phyloP scores from a whole-genome alignment of 176 grass and related monocot species.

The Oryza meyeriana region DNA sequence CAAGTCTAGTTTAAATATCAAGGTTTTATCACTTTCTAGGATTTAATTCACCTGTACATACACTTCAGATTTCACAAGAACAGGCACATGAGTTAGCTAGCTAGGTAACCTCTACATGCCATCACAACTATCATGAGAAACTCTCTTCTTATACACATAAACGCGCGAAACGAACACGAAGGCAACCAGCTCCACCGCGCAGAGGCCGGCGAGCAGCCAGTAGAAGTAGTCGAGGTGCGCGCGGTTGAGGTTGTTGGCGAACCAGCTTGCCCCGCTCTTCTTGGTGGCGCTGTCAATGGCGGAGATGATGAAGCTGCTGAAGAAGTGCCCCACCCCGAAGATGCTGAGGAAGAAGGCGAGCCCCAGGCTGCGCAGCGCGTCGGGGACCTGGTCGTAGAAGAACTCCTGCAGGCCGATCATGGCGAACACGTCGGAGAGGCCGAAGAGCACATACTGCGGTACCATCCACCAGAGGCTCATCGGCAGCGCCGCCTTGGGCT shows the following conservation, averaged over 20 bases:
- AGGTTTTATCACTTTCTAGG: background rate
- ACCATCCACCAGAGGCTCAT: conserved; percentile 98
- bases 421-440: conserved; percentile 74
- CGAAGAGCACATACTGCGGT: conserved; percentile 71
- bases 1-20: background rate
- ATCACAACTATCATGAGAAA: background rate
- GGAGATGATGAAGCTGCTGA: conserved; percentile 50
- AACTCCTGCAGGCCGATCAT: conserved; percentile 86
- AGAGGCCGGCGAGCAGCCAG: conserved; percentile 46
- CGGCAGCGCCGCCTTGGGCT: conserved; percentile 37
- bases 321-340: conserved; percentile 38
- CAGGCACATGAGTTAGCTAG: background rate
- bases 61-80: background rate
- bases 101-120: background rate
- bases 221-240: conserved; percentile 66
- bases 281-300: conserved; percentile 41
- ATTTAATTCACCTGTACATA: background rate
- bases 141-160: conserved; percentile 26
- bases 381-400: conserved; percentile 87
- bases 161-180: conserved; percentile 20
- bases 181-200: conserved; percentile 13
- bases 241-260: conserved; percentile 29
- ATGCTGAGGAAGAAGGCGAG: conserved; percentile 44
- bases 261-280: conserved; percentile 43
- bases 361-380: conserved; percentile 50